These are phyloP conservation scores for Neurospora sp. DNA, from an alignment of 495 filamentous ascomycete genomes.

Conservation along the genomic window DNA sequence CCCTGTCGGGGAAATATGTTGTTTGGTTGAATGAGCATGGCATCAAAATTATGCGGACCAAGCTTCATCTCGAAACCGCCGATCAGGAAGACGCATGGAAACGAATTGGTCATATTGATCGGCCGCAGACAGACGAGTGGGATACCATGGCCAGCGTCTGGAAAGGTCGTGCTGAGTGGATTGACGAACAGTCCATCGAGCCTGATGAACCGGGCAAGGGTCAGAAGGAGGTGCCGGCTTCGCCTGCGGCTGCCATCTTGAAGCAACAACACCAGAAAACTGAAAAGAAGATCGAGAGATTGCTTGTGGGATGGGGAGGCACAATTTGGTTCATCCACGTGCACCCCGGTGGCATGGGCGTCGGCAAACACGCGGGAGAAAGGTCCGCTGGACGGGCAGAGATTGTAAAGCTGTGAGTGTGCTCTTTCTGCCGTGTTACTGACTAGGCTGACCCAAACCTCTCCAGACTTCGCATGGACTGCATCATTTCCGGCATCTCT, in stretches of 20 bases:
- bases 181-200: constrained; percentile 69
- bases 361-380: constrained; percentile 61
- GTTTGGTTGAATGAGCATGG: constrained; percentile 94
- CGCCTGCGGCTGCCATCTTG: constrained; percentile 37
- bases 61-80: constrained; percentile 65
- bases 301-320: constrained; percentile 90
- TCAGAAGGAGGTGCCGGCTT: constrained; percentile 16
- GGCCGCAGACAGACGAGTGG: constrained; percentile 70
- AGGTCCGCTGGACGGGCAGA: constrained; percentile 70
- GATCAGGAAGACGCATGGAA: constrained; percentile 86
- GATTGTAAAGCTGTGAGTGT: constrained; percentile 76
- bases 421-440: background rate
- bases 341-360: constrained; percentile 59
- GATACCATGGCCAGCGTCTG: constrained; percentile 92
- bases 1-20: constrained; percentile 78
- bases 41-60: constrained; percentile 93
- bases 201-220: constrained; percentile 39
- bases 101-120: constrained; percentile 83
- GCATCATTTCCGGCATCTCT: constrained; percentile 92
- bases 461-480: constrained; percentile 79
- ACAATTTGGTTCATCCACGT: constrained; percentile 94
- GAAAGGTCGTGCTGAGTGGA: constrained; percentile 87
- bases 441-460: constrained; percentile 15
- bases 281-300: constrained; percentile 54
- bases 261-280: constrained; percentile 34